Conservation (phyloP, 306 rosid species). For the Ochetophila trinervis region DNA sequence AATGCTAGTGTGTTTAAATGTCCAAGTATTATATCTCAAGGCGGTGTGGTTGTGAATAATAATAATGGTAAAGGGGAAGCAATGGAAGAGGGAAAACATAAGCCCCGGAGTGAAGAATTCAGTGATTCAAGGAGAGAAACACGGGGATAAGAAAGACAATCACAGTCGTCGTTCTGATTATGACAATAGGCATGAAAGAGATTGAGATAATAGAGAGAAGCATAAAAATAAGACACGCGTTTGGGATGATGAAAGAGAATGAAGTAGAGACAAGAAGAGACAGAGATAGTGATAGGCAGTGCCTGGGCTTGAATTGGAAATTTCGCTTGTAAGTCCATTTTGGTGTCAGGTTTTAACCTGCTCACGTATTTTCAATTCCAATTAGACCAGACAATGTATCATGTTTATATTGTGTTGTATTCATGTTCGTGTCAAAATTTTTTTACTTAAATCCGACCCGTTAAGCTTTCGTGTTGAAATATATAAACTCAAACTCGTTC, state of each 20-base stretch:
- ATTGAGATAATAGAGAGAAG: constrained; percentile 42
- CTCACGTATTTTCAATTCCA: constrained; percentile 95
- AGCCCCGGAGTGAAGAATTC: constrained; percentile 56
- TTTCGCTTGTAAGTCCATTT: constrained; percentile 87
- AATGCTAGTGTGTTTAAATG: too few relatives aligned
- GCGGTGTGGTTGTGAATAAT: too few relatives aligned
- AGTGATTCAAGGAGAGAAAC: constrained; percentile 35
- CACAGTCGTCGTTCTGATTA: constrained; percentile 44
- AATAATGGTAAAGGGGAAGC: constrained; percentile 1
- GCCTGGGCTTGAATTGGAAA: constrained; percentile 36
- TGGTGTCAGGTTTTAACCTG: constrained; percentile 88
- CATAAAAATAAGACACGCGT: background rate
- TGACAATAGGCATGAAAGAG: constrained; percentile 37
- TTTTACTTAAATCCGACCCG: too few relatives aligned
- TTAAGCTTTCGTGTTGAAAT: too few relatives aligned
- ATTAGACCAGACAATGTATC: too few relatives aligned
- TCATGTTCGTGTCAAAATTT: too few relatives aligned
- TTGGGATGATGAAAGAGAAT: constrained; percentile 23
- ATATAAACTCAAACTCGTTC: too few relatives aligned
- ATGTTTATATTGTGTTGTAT: too few relatives aligned
- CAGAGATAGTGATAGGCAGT: background rate
- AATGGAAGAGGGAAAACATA: constrained; percentile 66
- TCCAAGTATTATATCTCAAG: too few relatives aligned
- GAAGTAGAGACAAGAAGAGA: constrained; percentile 21
- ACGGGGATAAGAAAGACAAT: constrained; percentile 39